These are phyloP conservation scores for Tylopilus sp. DNA, from an alignment of 1,284 basidiomycete genomes.

Conservation along the genomic window DNA sequence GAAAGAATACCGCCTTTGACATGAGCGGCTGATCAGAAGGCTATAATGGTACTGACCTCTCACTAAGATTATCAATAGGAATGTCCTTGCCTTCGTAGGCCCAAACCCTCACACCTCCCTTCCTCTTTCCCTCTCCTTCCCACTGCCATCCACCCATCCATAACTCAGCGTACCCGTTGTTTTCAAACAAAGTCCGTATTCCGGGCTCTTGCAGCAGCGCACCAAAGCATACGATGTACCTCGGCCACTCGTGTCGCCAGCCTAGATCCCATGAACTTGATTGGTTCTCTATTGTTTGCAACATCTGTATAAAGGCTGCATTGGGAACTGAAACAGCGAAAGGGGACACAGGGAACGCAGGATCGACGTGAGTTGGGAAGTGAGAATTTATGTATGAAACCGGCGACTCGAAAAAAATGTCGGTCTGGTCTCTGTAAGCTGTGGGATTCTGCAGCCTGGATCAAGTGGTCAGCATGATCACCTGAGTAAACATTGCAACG, in stretches of 20 bases:
- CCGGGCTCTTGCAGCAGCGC: conserved; percentile 56
- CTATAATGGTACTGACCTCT: background rate
- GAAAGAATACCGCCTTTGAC: background rate
- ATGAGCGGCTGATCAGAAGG: background rate
- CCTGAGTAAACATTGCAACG: conserved; percentile 24
- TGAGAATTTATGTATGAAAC: conserved; percentile 59
- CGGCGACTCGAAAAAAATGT: conserved; percentile 80
- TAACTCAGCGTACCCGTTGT: conserved; percentile 66
- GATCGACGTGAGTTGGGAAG: conserved; percentile 66
- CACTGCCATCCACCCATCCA: conserved; percentile 70
- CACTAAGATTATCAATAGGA: background rate
- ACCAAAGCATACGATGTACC: conserved; percentile 79
- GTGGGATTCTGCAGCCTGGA: conserved; percentile 50
- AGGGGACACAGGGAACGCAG: conserved; percentile 63
- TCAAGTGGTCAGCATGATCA: conserved; percentile 10
- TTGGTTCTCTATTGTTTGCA: conserved; percentile 20
- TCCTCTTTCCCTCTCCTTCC: conserved; percentile 79
- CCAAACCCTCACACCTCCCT: conserved; percentile 78
- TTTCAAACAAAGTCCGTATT: conserved; percentile 50
- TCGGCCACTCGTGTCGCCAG: conserved; percentile 79
- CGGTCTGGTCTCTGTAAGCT: conserved; percentile 79
- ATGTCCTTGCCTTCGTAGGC: conserved; percentile 18
- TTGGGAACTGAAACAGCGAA: conserved; percentile 59
- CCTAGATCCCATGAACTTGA: conserved; percentile 34
- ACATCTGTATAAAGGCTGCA: conserved; percentile 23